phyloP scores from a whole-genome alignment of 495 filamentous ascomycete species.

The Trichoderma orchidacearum region DNA sequence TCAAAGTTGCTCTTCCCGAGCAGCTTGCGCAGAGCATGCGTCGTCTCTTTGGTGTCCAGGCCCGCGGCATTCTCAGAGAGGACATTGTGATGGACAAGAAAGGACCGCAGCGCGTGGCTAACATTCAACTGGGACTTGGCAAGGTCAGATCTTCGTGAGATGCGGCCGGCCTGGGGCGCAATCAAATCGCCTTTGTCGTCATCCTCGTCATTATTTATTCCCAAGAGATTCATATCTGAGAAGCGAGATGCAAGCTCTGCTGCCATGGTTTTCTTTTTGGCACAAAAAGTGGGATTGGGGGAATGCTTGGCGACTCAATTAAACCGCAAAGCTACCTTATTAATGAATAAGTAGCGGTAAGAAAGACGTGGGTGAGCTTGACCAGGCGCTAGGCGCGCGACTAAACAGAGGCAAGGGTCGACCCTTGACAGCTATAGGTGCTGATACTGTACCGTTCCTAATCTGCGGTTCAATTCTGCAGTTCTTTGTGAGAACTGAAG shows the following conservation, averaged over 20 bases:
- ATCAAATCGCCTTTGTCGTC: slow-evolving; percentile 38
- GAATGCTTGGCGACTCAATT: too few relatives aligned
- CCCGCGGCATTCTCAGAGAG: slow-evolving; percentile 18
- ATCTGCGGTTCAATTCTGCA: too few relatives aligned
- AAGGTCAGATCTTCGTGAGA: slow-evolving; percentile 17
- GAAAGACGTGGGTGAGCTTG: too few relatives aligned
- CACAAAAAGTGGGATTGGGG: too few relatives aligned
- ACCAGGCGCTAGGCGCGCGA: too few relatives aligned
- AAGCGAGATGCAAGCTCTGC: slow-evolving; percentile 12
- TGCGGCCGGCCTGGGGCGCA: slow-evolving; percentile 23
- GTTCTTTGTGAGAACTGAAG: too few relatives aligned
- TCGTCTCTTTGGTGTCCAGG: slow-evolving; percentile 14
- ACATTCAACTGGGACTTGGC: slow-evolving; percentile 29
- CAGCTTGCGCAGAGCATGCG: slow-evolving; percentile 17
- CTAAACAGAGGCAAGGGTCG: too few relatives aligned
- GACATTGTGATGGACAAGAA: slow-evolving; percentile 23
- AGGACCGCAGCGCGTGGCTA: slow-evolving; percentile 30
- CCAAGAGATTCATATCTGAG: slow-evolving; percentile 19
- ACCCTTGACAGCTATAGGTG: too few relatives aligned
- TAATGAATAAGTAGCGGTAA: too few relatives aligned
- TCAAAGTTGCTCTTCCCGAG: slow-evolving; percentile 29
- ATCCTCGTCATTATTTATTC: slow-evolving; percentile 16
- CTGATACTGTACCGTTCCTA: too few relatives aligned
- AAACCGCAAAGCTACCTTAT: too few relatives aligned
- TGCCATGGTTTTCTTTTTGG: slow-evolving; percentile 1